Evolutionary conservation across 352 stramenopile genomes (phyloP).

Genomic region (Pythium phragmitis): DNA sequence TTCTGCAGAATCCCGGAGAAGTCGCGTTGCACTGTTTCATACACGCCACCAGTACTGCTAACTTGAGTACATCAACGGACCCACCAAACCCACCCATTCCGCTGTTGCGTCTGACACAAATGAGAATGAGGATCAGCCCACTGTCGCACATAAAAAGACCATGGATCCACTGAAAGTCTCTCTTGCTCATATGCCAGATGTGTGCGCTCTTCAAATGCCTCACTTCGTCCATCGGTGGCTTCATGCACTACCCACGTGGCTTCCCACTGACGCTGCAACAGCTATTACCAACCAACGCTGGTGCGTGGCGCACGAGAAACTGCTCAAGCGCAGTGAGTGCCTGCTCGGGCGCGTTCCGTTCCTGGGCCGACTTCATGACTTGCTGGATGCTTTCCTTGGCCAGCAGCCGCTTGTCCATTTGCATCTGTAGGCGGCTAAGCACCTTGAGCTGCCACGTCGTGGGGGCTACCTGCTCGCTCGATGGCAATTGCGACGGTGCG

Average conservation of each 20-base stretch:
- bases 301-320: conserved; percentile 34
- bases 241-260: neutral
- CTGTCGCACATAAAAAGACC: too few species aligned
- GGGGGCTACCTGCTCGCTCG: neutral
- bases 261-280: neutral
- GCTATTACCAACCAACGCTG: neutral
- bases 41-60: too few species aligned
- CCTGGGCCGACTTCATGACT: conserved; percentile 38
- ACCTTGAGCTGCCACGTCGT: conserved; percentile 53
- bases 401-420: conserved; percentile 50
- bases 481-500: too few species aligned
- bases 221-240: neutral
- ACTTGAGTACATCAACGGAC: too few species aligned
- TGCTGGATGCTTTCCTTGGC: conserved; percentile 59
- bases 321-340: conserved; percentile 44
- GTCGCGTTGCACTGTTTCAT: too few species aligned
- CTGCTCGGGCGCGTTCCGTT: conserved; percentile 35
- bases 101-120: too few species aligned
- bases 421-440: conserved; percentile 39
- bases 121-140: too few species aligned
- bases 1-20: too few species aligned
- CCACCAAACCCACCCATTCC: too few species aligned
- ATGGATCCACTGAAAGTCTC: too few species aligned
- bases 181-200: too few species aligned
- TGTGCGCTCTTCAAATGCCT: too few species aligned